Evolutionary conservation across 257 asterid genomes (phyloP).

Genomic region (Avicennia marina): DNA sequence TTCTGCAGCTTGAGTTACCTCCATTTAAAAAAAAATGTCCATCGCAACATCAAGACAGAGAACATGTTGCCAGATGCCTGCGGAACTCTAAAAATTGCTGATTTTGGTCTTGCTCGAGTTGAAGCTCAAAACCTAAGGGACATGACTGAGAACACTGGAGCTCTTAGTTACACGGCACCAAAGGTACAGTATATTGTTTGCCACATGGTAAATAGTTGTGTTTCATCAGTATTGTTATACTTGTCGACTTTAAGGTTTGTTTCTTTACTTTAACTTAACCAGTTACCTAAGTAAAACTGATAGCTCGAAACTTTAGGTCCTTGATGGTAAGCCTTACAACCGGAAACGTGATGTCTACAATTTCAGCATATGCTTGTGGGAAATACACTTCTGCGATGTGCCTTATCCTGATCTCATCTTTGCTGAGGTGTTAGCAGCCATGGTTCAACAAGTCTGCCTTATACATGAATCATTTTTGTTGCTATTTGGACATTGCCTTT

Average conservation of each 20-base stretch:
- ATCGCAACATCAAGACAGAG: constrained; percentile 57
- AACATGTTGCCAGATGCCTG: constrained; percentile 41
- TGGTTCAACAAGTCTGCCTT: constrained; percentile 44
- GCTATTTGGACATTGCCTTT: too few relatives aligned
- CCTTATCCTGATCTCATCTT: constrained; percentile 53
- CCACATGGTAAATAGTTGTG: not conserved
- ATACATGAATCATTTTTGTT: too few relatives aligned
- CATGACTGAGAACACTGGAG: constrained; percentile 63
- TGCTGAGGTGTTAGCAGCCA: constrained; percentile 51
- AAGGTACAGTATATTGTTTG: constrained; percentile 30
- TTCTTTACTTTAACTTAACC: not conserved
- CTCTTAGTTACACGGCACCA: constrained; percentile 69
- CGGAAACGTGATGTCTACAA: constrained; percentile 58
- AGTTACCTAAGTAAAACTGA: not conserved
- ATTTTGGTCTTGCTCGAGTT: constrained; percentile 59
- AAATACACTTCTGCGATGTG: constrained; percentile 52
- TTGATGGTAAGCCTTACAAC: constrained; percentile 60
- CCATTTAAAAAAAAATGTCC: constrained; percentile 48
- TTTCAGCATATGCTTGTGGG: constrained; percentile 61
- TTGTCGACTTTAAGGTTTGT: not conserved
- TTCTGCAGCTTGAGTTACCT: constrained; percentile 56
- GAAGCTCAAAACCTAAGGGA: constrained; percentile 68
- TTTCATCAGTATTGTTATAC: not conserved
- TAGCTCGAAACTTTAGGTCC: constrained; percentile 31
- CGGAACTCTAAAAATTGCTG: constrained; percentile 49